Base-by-base conservation (phyloP, 768 basidiomycete species). In the Phaffia australis region DNA sequence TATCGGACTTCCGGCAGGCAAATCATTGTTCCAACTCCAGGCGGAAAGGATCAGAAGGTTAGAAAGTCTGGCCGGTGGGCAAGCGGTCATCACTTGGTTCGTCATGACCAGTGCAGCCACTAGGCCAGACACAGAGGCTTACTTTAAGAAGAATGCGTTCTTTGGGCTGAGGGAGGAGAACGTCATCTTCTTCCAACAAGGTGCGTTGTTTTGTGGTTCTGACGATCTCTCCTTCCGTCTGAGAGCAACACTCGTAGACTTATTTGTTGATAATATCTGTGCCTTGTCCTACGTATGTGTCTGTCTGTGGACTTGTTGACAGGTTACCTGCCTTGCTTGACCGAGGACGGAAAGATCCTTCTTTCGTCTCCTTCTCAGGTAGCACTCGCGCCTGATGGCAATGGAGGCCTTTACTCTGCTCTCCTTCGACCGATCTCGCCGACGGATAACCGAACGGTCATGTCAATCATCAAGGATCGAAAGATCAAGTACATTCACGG, bases 61-160 rank as follows among this genome's bases (percentile, higher is more conserved):
- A 64, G 88, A 94, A 77, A 79, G 79, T 42, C 75, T 94, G 61
- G 91, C 90, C 0, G 74, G 77, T 21, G 83, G 82, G 58, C 82
- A 83, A 0, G 87, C 89, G 62, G 76, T 83, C 61, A 84, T 98
- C 65, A 89, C 89, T 48, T 98, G 95, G 95, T 98, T 97, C 79
- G 85, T 99, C 73, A 99, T 99, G 95, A 98, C 94, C 65, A 92
- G 89, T 74, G 93, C 93, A 27, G 95, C 94, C 49, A 99, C 95
- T 47, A 84, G 91, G 70, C 80, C 78, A 50, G 87, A 86, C 47
- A 98, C 95, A 27, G 88, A 89, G 76, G 79, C 78, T 30, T 98
- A 87, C 81, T 97, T 98, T 78, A 79, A 78, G 69, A 79, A 82
- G 68, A 81, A 91, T 77, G 75, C 77, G 2, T 88, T 81, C 79